Evolutionary conservation across 2,329 filamentous ascomycete genomes (phyloP).

Genomic region (Lasiodiplodia sp.): DNA sequence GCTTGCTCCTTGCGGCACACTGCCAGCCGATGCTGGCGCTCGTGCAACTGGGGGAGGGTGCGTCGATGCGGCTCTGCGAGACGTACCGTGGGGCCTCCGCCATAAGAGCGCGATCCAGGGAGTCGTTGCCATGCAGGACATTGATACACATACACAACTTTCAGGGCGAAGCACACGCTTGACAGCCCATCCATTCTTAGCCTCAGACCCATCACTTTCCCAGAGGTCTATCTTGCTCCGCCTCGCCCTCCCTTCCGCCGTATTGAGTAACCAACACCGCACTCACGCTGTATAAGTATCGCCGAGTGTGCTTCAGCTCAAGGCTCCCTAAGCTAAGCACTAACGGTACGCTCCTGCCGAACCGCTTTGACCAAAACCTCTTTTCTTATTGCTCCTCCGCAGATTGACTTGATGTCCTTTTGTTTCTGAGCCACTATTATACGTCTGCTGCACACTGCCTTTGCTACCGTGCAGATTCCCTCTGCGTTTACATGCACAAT

Average conservation of each 20-base stretch:
- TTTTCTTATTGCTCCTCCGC: slow-evolving; percentile 21
- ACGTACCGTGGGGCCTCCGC: slow-evolving; percentile 16
- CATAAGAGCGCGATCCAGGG: slow-evolving; percentile 28
- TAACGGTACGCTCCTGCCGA: slow-evolving; percentile 14
- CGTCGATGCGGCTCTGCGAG: slow-evolving; percentile 29
- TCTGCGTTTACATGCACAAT: neutral
- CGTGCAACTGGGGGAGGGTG: slow-evolving; percentile 18
- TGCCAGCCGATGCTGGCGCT: slow-evolving; percentile 23
- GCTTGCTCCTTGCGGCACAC: slow-evolving; percentile 23
- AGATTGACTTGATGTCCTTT: slow-evolving; percentile 16
- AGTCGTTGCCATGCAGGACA: slow-evolving; percentile 18
- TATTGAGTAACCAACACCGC: slow-evolving; percentile 3
- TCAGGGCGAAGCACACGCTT: slow-evolving; percentile 26
- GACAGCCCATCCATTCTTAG: slow-evolving; percentile 25
- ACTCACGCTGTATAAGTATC: slow-evolving; percentile 20
- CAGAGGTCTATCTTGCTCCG: slow-evolving; percentile 24
- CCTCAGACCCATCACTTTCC: slow-evolving; percentile 16
- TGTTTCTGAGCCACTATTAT: neutral
- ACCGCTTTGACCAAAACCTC: slow-evolving; percentile 4
- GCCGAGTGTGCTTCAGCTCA: neutral
- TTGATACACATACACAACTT: slow-evolving; percentile 29
- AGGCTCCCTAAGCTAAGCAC: neutral
- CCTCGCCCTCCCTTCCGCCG: slow-evolving; percentile 21
- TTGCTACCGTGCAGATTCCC: neutral
- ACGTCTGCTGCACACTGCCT: slow-evolving; percentile 1